Percentiles rank a stretch among this genome's conserved stretches.
These are phyloP conservation scores for Macadamia tetraphylla DNA, from an alignment of 164 flowering plant genomes.

Conservation along the genomic window DNA sequence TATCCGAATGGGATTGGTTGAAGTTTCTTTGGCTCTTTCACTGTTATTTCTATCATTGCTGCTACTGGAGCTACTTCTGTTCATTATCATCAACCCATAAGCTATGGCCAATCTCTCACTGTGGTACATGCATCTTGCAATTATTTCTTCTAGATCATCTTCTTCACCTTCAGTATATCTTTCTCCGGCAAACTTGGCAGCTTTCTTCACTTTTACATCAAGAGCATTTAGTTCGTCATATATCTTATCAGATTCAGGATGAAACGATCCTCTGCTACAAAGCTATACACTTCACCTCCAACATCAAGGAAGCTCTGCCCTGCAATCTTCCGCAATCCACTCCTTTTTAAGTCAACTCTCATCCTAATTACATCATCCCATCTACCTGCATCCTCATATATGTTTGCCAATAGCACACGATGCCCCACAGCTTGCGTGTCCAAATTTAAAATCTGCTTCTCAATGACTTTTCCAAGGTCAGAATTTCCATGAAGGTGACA, in stretches of 20 bases:
- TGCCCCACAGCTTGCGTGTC: constrained; percentile 20
- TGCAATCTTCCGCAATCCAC: constrained; percentile 25
- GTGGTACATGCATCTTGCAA: constrained; percentile 20
- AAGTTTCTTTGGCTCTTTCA: neutral
- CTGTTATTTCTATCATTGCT: neutral
- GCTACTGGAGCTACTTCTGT: neutral
- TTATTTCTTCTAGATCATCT: constrained; percentile 8
- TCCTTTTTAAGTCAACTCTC: constrained; percentile 20
- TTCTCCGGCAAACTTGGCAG: constrained; percentile 7
- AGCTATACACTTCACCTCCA: constrained; percentile 19
- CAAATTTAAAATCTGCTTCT: constrained; percentile 16
- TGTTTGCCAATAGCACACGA: constrained; percentile 24
- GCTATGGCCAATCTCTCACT: constrained; percentile 35
- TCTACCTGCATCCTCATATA: constrained; percentile 26
- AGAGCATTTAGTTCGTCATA: constrained; percentile 16
- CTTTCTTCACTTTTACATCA: constrained; percentile 13
- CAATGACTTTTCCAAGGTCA: constrained; percentile 20
- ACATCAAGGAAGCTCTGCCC: constrained; percentile 28
- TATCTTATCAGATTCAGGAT: constrained; percentile 12
- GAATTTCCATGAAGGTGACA: constrained; percentile 24
- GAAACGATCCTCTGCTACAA: constrained; percentile 21
- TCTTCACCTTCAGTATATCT: constrained; percentile 6
- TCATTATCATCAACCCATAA: constrained; percentile 15
- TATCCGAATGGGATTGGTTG: constrained; percentile 14
- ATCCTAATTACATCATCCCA: constrained; percentile 22